Base-by-base conservation (phyloP, 208 protist species). In the Leishmania braziliensis region DNA sequence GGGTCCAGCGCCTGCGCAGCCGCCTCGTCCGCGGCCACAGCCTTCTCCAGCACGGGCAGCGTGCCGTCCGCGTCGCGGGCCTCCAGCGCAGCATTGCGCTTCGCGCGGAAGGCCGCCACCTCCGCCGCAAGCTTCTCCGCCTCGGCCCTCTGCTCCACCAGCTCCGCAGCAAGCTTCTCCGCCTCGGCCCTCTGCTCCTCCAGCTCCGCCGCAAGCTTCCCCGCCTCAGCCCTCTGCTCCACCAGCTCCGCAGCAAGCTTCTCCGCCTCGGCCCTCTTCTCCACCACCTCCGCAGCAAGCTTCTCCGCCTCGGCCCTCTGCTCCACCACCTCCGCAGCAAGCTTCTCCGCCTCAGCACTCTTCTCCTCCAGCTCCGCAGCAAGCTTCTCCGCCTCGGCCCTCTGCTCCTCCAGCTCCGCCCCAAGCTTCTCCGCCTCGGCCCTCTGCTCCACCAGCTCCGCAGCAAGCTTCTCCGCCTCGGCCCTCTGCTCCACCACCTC, bases 1-100 rank as follows among this genome's bases (percentile, higher is more conserved):
- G 79, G 79, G n/a, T 77, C 78, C 75, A 83, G 75, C 29, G 83
- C 76, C 43, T 51, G 73, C 70, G 73, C 72, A 2, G 75, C 86
- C 18, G 81, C 82, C 12, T 86, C 79, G 33, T 77, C 82, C 36
- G 80, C 79, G 14, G 66, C 20, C 71, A 83, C 63, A 46, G 84
- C 74, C 74, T 60, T 69, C 62, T 74, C 75, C n/a, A 20, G 43
- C 51, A 75, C 79, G 39, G 68, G 56, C 80, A 88, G 80, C 84
- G 84, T 70, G 65, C 72, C 86, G 14, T 83, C 79, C 18, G 76
- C 81, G 39, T 74, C 83, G 75, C 79, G 82, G 29, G 73, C 78
- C 63, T 75, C 75, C 62, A 82, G 68, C 76, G 82, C 82, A 39
- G 79, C 80, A 78, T 77, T 80, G 71, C 84, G 84, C 80, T 74